phyloP scores from a whole-genome alignment of 140 eudicot genomes.

The Flaveria floridana region DNA sequence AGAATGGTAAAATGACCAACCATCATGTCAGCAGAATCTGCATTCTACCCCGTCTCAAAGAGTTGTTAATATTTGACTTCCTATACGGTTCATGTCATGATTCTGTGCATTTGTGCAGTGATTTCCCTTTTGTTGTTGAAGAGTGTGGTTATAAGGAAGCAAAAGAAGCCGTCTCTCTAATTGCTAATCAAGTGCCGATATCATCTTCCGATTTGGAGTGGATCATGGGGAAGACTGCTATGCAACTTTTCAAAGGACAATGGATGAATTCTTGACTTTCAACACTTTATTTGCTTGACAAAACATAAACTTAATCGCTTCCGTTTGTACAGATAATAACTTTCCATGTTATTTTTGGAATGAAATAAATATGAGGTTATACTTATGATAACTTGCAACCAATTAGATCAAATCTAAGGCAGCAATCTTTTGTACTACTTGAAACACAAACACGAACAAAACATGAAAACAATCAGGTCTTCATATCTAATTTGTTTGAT shows the following conservation, averaged over 20 bases:
- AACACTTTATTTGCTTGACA: neutral
- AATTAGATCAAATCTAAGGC: neutral
- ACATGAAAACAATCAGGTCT: neutral
- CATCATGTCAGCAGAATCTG: neutral
- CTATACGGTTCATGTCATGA: no score
- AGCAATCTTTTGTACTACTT: no score
- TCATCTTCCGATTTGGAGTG: slow-evolving; percentile 68
- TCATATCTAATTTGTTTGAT: neutral
- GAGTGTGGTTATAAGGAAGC: slow-evolving; percentile 83
- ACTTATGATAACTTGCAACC: neutral
- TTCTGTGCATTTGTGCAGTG: slow-evolving; percentile 46
- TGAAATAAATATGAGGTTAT: neutral
- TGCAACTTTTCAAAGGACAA: slow-evolving; percentile 47
- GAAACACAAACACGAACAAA: neutral
- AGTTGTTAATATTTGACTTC: neutral
- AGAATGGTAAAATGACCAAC: neutral
- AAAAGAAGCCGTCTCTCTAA: slow-evolving; percentile 52
- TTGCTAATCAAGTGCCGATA: slow-evolving; percentile 52
- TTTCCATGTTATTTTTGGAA: neutral
- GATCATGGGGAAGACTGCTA: slow-evolving; percentile 77
- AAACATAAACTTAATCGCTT: neutral
- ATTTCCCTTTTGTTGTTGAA: slow-evolving; percentile 79
- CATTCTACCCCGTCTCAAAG: neutral
- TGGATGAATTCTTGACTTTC: slow-evolving; percentile 37
- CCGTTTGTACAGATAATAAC: neutral